A percentile compares a stretch with the other conserved stretches of the same genome.
Evolutionary conservation across 352 stramenopile species (phyloP).

Genomic region (Saprolegnia diclina): DNA sequence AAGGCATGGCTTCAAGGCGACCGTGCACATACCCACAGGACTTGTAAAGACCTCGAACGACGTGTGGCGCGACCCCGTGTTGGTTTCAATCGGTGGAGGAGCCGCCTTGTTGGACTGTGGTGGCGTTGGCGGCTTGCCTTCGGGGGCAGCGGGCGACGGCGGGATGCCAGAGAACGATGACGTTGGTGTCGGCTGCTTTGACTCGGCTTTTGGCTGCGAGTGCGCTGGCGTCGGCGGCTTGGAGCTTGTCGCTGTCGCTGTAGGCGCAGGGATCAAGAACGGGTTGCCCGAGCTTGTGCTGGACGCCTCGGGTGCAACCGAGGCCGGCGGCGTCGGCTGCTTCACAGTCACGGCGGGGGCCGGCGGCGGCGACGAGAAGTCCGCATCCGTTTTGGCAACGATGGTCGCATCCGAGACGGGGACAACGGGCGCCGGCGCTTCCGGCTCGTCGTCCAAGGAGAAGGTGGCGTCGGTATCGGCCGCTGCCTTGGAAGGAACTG

Average conservation of each 20-base stretch:
- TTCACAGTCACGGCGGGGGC: not conserved
- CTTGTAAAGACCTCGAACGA: constrained; percentile 22
- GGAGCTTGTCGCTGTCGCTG: not conserved
- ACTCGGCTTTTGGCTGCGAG: not conserved
- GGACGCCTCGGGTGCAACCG: no score
- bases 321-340: constrained; percentile 7
- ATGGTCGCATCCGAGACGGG: constrained; percentile 29
- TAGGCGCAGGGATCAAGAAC: not conserved
- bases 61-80: constrained; percentile 1
- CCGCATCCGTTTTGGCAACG: constrained; percentile 23
- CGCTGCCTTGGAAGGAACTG: not conserved
- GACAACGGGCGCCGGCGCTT: constrained; percentile 15
- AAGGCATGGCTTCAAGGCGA: not conserved
- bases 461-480: constrained; percentile 50
- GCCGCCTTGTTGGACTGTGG: not conserved
- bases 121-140: constrained; percentile 4
- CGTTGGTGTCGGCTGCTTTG: not conserved
- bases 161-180: not conserved
- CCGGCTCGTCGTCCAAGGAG: constrained; percentile 55
- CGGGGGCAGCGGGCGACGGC: not conserved
- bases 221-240: not conserved
- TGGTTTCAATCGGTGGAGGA: not conserved
- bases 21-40: not conserved
- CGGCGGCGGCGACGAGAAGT: constrained; percentile 25
- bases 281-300: constrained; percentile 2